These are phyloP conservation scores for Penicillium brasilianum DNA, from an alignment of 2,329 filamentous ascomycete genomes.

Conservation along the genomic window DNA sequence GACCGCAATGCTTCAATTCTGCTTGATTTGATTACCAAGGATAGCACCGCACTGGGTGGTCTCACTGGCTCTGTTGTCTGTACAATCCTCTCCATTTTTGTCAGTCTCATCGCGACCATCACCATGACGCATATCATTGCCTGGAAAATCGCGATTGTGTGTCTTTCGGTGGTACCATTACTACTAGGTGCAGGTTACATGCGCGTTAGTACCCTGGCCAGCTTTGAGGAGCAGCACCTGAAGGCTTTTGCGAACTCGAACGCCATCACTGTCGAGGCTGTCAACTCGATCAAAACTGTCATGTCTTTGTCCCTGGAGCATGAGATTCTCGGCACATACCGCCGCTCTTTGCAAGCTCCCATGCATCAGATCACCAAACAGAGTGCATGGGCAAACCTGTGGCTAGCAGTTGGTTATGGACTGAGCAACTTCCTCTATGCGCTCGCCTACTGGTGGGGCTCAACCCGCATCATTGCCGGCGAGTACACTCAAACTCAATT, in stretches of 20 bases:
- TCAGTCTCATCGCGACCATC: constrained; percentile 75
- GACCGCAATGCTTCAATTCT: constrained; percentile 65
- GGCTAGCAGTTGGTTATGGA: constrained; percentile 49
- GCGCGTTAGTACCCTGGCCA: constrained; percentile 64
- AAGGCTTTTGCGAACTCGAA: constrained; percentile 57
- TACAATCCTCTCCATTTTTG: constrained; percentile 79
- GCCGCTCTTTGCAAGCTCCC: constrained; percentile 50
- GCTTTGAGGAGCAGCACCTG: constrained; percentile 59
- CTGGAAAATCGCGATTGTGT: constrained; percentile 87
- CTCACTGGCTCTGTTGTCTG: constrained; percentile 87
- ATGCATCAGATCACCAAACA: constrained; percentile 53
- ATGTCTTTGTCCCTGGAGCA: constrained; percentile 57
- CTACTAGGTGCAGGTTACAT: constrained; percentile 71
- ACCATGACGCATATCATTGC: constrained; percentile 72
- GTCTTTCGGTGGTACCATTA: constrained; percentile 75
- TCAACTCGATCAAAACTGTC: constrained; percentile 58
- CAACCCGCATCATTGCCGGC: constrained; percentile 69
- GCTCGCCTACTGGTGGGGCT: constrained; percentile 79
- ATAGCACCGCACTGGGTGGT: constrained; percentile 88
- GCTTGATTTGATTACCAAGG: constrained; percentile 71
- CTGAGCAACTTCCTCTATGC: constrained; percentile 70
- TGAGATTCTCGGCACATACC: constrained; percentile 52
- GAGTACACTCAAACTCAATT: constrained; percentile 70
- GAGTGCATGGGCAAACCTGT: constrained; percentile 52
- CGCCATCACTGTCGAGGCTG: constrained; percentile 56